These are phyloP conservation scores for Buxus sempervirens DNA, from an alignment of 164 flowering plant genomes.

Conservation along the genomic window DNA sequence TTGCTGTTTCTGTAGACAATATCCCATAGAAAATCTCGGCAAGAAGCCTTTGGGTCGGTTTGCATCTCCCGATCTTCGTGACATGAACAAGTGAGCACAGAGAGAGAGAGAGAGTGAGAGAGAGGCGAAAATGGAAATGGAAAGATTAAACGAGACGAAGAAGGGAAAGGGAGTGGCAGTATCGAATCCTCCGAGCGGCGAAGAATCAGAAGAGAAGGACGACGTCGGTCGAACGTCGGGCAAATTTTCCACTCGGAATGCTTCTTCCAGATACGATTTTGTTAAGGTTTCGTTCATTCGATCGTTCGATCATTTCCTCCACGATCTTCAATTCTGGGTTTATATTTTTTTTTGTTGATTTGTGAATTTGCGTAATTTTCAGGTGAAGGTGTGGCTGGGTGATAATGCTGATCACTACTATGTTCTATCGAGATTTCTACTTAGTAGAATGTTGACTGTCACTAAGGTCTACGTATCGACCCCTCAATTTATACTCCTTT, in stretches of 20 bases:
- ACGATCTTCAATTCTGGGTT: not conserved
- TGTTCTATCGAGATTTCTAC: conserved; percentile 87
- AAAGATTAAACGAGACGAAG: conserved; percentile 27
- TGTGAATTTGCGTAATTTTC: conserved; percentile 8
- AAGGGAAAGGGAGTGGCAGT: conserved; percentile 36
- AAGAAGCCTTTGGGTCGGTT: no score
- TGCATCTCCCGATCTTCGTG: no score
- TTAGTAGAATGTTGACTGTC: conserved; percentile 95
- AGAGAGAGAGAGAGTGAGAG: conserved; percentile 5
- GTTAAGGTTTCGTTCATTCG: conserved; percentile 61
- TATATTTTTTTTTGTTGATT: not conserved
- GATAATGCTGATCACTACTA: conserved; percentile 97
- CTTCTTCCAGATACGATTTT: conserved; percentile 95
- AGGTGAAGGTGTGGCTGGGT: conserved; percentile 97
- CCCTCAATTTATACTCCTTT: not conserved
- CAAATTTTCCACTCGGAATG: conserved; percentile 56
- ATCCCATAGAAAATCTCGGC: no score
- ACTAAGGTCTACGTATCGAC: conserved; percentile 54
- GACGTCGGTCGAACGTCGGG: conserved; percentile 27
- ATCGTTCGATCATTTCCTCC: not conserved
- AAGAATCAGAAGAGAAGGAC: conserved; percentile 7
- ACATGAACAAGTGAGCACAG: no score
- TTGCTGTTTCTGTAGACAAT: no score
- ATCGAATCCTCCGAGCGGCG: conserved; percentile 3
- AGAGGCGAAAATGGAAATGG: conserved; percentile 7